Conservation (phyloP, 2,329 filamentous ascomycete species). For the Rhynchosporium secalis region DNA sequence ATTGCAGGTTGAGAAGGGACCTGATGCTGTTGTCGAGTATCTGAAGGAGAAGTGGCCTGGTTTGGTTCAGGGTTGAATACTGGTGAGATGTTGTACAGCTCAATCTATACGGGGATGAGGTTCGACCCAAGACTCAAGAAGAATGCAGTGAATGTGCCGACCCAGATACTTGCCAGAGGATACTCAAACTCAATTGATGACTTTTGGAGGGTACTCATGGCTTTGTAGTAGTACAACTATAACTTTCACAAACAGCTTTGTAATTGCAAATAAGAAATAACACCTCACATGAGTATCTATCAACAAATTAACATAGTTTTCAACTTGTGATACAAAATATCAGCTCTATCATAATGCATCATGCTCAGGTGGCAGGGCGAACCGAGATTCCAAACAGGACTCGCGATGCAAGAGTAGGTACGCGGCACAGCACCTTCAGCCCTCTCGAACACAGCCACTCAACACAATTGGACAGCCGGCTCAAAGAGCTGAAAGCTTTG, state of each 20-base stretch:
- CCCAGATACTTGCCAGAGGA: too few species aligned
- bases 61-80: constrained; percentile 25
- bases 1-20: constrained; percentile 53
- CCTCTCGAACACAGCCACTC: background rate
- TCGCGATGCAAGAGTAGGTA: background rate
- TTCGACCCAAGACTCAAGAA: background rate
- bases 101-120: background rate
- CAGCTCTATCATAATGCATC: background rate
- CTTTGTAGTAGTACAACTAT: background rate
- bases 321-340: background rate
- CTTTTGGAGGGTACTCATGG: background rate
- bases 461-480: constrained; percentile 4
- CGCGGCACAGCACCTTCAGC: constrained; percentile 3
- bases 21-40: constrained; percentile 56
- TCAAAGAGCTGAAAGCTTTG: constrained; percentile 10
- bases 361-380: background rate
- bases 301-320: background rate
- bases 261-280: background rate
- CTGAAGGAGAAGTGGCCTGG: constrained; percentile 43
- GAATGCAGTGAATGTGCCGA: too few species aligned
- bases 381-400: background rate
- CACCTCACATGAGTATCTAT: background rate
- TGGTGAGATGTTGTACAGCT: too few species aligned
- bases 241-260: too few species aligned
- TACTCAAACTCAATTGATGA: background rate